phyloP scores from a whole-genome alignment of 169 alveolate genomes.

The Plasmodium vivax region DNA sequence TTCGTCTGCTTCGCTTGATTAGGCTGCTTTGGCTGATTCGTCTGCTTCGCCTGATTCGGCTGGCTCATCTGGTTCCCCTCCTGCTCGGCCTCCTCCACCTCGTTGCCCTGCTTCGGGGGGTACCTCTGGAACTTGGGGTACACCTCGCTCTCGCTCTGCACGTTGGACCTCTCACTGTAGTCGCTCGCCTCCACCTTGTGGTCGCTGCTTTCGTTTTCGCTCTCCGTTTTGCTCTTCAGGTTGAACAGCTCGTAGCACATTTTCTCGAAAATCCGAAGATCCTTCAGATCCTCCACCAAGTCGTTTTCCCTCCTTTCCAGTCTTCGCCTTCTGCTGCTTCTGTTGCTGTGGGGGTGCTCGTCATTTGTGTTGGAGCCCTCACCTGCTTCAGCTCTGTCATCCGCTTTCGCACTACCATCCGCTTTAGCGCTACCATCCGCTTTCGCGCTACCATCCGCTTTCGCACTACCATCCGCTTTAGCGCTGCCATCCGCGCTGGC shows the following conservation, averaged over 20 bases:
- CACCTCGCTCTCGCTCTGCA: background rate
- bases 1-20: background rate
- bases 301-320: slow-evolving; percentile 10
- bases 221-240: slow-evolving; percentile 31
- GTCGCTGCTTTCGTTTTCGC: slow-evolving; percentile 42
- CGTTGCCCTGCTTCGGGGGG: background rate
- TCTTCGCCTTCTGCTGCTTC: background rate
- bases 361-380: no score
- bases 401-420: no score
- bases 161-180: slow-evolving; percentile 8
- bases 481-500: background rate
- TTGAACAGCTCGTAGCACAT: slow-evolving; percentile 54
- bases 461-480: no score
- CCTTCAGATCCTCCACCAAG: slow-evolving; percentile 23
- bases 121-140: slow-evolving; percentile 7
- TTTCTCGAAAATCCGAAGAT: slow-evolving; percentile 34
- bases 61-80: background rate
- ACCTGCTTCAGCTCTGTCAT: no score
- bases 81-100: background rate
- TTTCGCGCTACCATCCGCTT: background rate
- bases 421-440: background rate
- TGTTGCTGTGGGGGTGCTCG: background rate
- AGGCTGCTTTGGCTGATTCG: background rate
- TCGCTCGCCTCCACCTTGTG: slow-evolving; percentile 6
- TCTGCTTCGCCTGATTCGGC: background rate